Evolutionary conservation across 2,329 filamentous ascomycete genomes (phyloP).

Genomic region (Paecilomyces dactylethromorphus): DNA sequence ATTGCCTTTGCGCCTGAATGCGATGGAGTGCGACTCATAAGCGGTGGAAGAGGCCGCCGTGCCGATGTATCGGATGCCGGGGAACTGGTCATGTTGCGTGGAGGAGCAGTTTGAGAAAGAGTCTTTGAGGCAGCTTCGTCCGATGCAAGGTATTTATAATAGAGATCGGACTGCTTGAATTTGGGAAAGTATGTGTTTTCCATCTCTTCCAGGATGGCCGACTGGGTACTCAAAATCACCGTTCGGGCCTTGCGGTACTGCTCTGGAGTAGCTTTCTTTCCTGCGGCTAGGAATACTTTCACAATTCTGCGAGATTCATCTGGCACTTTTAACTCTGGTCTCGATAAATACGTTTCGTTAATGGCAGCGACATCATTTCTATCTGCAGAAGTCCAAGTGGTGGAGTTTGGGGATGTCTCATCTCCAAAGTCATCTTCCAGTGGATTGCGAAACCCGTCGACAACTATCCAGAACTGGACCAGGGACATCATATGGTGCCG

Average conservation of each 20-base stretch:
- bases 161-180: constrained; percentile 90
- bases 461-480: constrained; percentile 97
- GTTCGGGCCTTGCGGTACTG: constrained; percentile 80
- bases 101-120: constrained; percentile 11
- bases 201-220: constrained; percentile 76
- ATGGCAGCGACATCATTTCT: constrained; percentile 85
- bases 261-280: constrained; percentile 65
- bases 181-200: constrained; percentile 70
- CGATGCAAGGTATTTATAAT: constrained; percentile 90
- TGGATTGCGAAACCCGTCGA: constrained; percentile 91
- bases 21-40: constrained; percentile 43
- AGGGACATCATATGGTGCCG: constrained; percentile 77
- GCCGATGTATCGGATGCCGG: constrained; percentile 23
- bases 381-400: constrained; percentile 76
- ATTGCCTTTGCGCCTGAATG: constrained; percentile 38
- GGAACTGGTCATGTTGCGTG: constrained; percentile 11
- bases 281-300: constrained; percentile 69
- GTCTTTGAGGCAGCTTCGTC: constrained; percentile 54
- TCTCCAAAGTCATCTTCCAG: constrained; percentile 80
- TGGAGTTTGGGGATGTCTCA: constrained; percentile 54
- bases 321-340: constrained; percentile 71
- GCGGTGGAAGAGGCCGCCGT: constrained; percentile 34
- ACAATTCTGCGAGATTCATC: constrained; percentile 64
- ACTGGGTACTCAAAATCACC: constrained; percentile 76
- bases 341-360: constrained; percentile 79